Percentiles rank a stretch among this genome's conserved stretches.
phyloP scores from a whole-genome alignment of 192 early-diverging fungal species.

The Entomortierella beljakovae region DNA sequence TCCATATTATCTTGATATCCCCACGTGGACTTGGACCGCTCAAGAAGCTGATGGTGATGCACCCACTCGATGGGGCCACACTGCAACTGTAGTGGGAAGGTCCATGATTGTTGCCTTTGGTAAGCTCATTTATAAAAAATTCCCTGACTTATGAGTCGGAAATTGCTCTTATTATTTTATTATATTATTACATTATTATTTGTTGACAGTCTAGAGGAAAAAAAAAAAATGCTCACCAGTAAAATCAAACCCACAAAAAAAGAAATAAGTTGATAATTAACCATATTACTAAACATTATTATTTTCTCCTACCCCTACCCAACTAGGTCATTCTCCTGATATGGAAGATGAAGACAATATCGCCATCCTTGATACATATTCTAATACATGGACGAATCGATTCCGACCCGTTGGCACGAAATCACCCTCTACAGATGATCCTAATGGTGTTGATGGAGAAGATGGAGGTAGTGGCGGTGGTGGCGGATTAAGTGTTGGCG shows the following conservation, averaged over 20 bases:
- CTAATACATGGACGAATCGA: conserved; percentile 35
- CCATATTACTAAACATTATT: background rate
- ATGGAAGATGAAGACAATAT: conserved; percentile 14
- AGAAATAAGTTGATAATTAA: background rate
- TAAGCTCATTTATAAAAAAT: too few relatives aligned
- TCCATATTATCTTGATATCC: conserved; percentile 34
- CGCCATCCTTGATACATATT: conserved; percentile 30
- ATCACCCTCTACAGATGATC: background rate
- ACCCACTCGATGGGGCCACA: conserved; percentile 41
- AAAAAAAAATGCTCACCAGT: too few relatives aligned
- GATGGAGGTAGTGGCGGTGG: too few relatives aligned
- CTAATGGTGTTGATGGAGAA: background rate
- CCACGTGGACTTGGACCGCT: conserved; percentile 50
- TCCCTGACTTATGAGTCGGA: too few relatives aligned
- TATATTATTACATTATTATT: too few relatives aligned
- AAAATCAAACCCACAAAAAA: too few relatives aligned
- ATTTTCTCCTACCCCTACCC: background rate
- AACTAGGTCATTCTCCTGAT: too few relatives aligned
- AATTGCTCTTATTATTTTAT: too few relatives aligned
- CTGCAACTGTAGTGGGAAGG: conserved; percentile 37
- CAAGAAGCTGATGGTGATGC: conserved; percentile 28
- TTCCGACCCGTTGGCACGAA: conserved; percentile 19
- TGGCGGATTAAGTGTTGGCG: conserved; percentile 21
- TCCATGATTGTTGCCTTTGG: conserved; percentile 48
- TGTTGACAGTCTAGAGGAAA: too few relatives aligned